A percentile compares a stretch with the other conserved stretches of the same genome.
Conservation (phyloP, 169 alveolate genomes). For the Cryptosporidium viatorum region DNA sequence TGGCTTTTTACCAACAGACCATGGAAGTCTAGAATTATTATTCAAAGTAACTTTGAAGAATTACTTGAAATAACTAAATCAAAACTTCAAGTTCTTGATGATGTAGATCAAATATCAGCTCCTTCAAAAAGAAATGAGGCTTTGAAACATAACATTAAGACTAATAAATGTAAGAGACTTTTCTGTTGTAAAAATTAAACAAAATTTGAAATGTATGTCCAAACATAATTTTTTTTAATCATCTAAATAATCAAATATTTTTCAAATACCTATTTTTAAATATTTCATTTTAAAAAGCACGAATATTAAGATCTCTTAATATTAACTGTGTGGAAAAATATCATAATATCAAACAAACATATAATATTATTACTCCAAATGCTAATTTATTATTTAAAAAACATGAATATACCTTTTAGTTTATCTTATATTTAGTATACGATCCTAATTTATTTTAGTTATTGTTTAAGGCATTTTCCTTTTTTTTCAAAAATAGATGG, state of each 20-base stretch:
- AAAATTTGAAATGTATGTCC: too few relatives aligned
- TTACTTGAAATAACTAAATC: conserved; percentile 13
- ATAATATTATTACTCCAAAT: not conserved
- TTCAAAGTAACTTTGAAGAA: not conserved
- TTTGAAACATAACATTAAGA: not conserved
- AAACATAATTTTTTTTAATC: too few relatives aligned
- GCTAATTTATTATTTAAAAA: too few relatives aligned
- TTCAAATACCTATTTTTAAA: not conserved
- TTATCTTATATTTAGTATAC: too few relatives aligned
- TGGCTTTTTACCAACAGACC: conserved; percentile 52
- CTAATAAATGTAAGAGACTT: not conserved
- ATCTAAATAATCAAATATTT: too few relatives aligned
- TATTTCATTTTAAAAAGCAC: not conserved
- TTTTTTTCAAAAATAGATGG: not conserved
- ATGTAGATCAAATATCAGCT: not conserved
- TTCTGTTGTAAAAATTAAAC: not conserved
- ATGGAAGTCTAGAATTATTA: conserved; percentile 34
- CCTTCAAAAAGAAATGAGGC: not conserved
- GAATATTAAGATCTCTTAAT: too few relatives aligned
- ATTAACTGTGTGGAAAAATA: too few relatives aligned
- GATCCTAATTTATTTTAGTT: too few relatives aligned
- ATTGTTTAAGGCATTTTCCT: too few relatives aligned
- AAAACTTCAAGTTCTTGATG: conserved; percentile 30
- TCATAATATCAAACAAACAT: not conserved
- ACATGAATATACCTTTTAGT: not conserved